Conservation (phyloP, 1,139 yeast species). For the Pneumocystis wakefieldiae region DNA sequence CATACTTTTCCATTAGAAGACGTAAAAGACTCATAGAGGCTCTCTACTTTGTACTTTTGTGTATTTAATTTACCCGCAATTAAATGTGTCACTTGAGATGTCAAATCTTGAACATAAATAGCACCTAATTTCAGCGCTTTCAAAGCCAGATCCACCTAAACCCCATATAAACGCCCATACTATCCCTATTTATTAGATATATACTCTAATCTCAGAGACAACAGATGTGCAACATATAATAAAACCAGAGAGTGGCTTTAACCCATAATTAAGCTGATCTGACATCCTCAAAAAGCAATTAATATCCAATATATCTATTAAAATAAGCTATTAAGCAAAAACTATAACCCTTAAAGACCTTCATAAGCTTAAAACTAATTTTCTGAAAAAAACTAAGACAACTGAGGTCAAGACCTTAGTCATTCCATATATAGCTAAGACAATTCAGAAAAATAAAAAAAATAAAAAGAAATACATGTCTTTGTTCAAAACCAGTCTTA, state of each 20-base stretch:
- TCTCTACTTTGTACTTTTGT: conserved; percentile 38
- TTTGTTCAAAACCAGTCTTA: no score
- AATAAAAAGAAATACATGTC: no score
- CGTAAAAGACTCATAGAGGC: not conserved
- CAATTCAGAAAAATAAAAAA: no score
- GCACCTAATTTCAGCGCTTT: conserved; percentile 42
- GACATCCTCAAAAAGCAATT: not conserved
- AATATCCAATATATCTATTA: not conserved
- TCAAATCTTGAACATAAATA: conserved; percentile 40
- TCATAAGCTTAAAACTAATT: no score
- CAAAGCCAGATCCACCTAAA: conserved; percentile 5
- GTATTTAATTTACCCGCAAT: conserved; percentile 56
- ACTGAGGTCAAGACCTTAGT: no score
- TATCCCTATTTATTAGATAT: conserved; percentile 8
- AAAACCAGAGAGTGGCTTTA: conserved; percentile 19
- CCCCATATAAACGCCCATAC: not conserved
- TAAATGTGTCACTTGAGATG: conserved; percentile 50
- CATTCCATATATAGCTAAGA: no score
- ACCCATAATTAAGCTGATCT: not conserved
- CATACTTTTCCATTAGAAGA: conserved; percentile 25
- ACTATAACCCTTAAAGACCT: not conserved
- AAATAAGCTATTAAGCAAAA: not conserved
- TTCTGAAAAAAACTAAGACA: no score
- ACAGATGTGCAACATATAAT: conserved; percentile 23
- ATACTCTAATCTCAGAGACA: conserved; percentile 18